Conservation (phyloP, 2,329 filamentous ascomycete genomes). For the Paraconiothyrium sp. region DNA sequence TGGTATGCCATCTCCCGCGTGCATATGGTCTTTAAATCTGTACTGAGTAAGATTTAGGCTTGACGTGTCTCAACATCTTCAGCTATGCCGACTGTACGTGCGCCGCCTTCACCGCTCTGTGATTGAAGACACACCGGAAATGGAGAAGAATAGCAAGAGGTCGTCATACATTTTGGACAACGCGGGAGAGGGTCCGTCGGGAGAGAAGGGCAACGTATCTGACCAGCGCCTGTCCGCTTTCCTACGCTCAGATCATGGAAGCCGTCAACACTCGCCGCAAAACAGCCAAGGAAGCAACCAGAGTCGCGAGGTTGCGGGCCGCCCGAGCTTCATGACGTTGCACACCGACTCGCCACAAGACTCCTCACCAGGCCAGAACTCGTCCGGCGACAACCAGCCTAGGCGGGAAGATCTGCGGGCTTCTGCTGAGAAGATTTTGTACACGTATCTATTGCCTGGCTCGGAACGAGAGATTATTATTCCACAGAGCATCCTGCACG, state of each 20-base stretch:
- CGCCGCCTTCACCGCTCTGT: conserved; percentile 93
- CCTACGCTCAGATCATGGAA: conserved; percentile 69
- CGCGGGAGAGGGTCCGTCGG: conserved; percentile 68
- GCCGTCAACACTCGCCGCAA: conserved; percentile 57
- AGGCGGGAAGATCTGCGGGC: conserved; percentile 82
- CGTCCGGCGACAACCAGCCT: conserved; percentile 42
- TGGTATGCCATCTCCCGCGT: conserved; percentile 70
- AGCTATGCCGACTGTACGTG: conserved; percentile 95
- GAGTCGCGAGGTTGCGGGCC: conserved; percentile 60
- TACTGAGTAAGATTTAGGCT: conserved; percentile 71
- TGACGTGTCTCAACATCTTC: conserved; percentile 99
- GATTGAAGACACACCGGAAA: conserved; percentile 89
- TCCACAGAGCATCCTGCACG: conserved; percentile 83
- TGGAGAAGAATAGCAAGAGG: conserved; percentile 84
- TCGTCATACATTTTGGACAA: conserved; percentile 82
- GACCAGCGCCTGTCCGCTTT: conserved; percentile 94
- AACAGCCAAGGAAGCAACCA: conserved; percentile 63
- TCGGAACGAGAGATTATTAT: conserved; percentile 96
- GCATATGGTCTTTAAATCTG: conserved; percentile 16
- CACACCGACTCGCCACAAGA: conserved; percentile 68
- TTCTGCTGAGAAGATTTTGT: conserved; percentile 98
- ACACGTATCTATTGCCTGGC: conserved; percentile 94
- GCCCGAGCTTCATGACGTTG: conserved; percentile 70
- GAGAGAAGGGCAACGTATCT: conserved; percentile 73
- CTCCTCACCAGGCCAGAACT: conserved; percentile 61